Conservation (phyloP, 345 rosid genomes). For the Hypericum androsaemum region DNA sequence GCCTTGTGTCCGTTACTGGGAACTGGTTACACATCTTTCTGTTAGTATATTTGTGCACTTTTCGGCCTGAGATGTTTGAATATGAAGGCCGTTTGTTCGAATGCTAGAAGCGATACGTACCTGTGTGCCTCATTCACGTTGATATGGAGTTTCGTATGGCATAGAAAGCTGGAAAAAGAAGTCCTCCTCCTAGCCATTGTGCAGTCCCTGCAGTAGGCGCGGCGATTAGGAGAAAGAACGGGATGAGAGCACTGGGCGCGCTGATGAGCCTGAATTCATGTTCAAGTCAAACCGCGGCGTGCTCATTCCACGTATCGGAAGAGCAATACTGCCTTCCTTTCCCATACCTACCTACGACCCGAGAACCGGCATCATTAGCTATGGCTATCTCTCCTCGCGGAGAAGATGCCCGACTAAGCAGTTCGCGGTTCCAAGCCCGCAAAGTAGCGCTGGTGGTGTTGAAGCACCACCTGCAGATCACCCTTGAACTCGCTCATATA, state of each 20-base stretch:
- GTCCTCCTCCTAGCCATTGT: conserved; percentile 13
- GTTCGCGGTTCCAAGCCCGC: conserved; percentile 44
- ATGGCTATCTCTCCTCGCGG: conserved; percentile 41
- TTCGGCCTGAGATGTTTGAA: too few species aligned
- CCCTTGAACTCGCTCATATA: conserved; percentile 24
- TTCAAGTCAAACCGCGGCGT: conserved; percentile 26
- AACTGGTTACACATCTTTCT: too few species aligned
- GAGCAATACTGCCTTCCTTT: conserved; percentile 45
- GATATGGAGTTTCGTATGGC: too few species aligned
- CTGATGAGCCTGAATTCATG: conserved; percentile 51
- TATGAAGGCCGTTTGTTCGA: too few species aligned
- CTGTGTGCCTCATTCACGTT: too few species aligned
- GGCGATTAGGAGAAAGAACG: conserved; percentile 26
- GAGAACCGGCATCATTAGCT: conserved; percentile 20
- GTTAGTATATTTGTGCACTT: too few species aligned
- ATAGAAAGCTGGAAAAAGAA: too few species aligned
- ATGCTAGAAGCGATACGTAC: too few species aligned
- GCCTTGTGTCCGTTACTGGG: too few species aligned
- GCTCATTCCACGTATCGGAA: conserved; percentile 60
- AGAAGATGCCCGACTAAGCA: conserved; percentile 68
- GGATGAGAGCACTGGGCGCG: too few species aligned
- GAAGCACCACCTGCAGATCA: conserved; percentile 22
- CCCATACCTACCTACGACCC: conserved; percentile 23
- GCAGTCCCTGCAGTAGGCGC: conserved; percentile 38
- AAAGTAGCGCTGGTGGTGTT: too few species aligned